Base-by-base conservation (phyloP, 2,329 filamentous ascomycete species). In the Fragosphaeria purpurea region DNA sequence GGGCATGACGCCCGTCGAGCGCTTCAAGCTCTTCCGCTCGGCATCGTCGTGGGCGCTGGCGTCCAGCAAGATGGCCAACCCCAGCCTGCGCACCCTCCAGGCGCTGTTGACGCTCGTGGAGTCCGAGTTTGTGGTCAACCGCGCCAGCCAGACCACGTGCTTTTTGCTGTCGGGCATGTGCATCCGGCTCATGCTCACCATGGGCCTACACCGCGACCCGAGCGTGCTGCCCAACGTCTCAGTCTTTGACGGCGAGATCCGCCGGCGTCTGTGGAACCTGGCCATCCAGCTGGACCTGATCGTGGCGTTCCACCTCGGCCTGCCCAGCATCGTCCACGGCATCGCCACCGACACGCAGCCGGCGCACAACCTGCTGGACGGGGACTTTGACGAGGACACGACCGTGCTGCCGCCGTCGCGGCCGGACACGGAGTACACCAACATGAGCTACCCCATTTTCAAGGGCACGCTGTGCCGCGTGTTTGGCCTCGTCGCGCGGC, bases 251-350 rank as follows among this genome's bases (percentile, higher is more conserved):
- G 74, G 73, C 6, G 76, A 80, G 63, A 77, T 78, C 70, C 67
- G 73, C 10, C 67, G 74, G 35, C 67, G 75, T 11, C 61, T 74
- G 57, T 80, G 76, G 77, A 71, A 74, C 55, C 67, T 78, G 55
- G 70, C 72, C 4, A 62, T 70, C 32, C 79, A 83, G 59, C 71
- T 84, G 44, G 83, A 86, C 59, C 63, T 82, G 3, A 63, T 86
- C 4, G 79, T 82, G 32, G 77, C 80, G 2, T 85, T 84, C 59
- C 82, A 86, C 59, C 73, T 85, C 53, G 83, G 83, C 2, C 67
- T 87, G 49, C 83, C 83, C 3, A 75, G 75, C 59, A 82, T 85
- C 77, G 70, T 85, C 43, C 73, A 80, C 51, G 70, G 74, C 31
- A 75, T 82, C 38, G 81, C 85, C 53, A 77, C 74, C 44, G 83